phyloP scores from a whole-genome alignment of 1,139 yeast genomes.

The Sugiyamaella xylanicola region DNA sequence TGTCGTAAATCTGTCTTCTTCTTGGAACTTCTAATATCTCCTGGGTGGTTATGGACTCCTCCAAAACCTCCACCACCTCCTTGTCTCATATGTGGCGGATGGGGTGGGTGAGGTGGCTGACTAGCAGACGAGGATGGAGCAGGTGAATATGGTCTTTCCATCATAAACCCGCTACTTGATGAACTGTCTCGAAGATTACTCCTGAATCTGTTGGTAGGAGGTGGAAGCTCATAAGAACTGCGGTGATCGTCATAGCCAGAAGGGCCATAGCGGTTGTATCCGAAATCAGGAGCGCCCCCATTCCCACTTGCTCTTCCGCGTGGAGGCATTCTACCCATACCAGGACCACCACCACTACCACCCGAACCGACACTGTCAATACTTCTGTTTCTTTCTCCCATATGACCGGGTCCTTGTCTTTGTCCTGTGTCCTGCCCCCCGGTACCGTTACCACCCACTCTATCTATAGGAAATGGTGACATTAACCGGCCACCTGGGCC shows the following conservation, averaged over 20 bases:
- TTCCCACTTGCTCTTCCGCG: slow-evolving; percentile 6
- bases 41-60: slow-evolving; percentile 4
- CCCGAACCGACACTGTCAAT: background rate
- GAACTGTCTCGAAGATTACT: slow-evolving; percentile 8
- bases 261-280: slow-evolving; percentile 9
- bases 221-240: slow-evolving; percentile 8
- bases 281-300: background rate
- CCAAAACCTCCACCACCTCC: background rate
- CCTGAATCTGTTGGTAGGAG: slow-evolving; percentile 5
- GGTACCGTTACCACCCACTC: background rate
- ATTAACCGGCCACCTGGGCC: slow-evolving; percentile 7
- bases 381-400: background rate
- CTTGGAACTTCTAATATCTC: slow-evolving; percentile 15
- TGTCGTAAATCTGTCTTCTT: slow-evolving; percentile 23
- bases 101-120: slow-evolving; percentile 23
- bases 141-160: slow-evolving; percentile 23
- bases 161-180: slow-evolving; percentile 14
- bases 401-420: background rate
- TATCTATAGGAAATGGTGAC: slow-evolving; percentile 16
- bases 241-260: slow-evolving; percentile 3
- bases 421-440: background rate
- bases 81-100: slow-evolving; percentile 15
- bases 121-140: slow-evolving; percentile 24
- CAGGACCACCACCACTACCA: background rate
- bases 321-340: background rate